Evolutionary conservation across 768 basidiomycete genomes (phyloP).

Genomic region (Tricholoma saponaceum): DNA sequence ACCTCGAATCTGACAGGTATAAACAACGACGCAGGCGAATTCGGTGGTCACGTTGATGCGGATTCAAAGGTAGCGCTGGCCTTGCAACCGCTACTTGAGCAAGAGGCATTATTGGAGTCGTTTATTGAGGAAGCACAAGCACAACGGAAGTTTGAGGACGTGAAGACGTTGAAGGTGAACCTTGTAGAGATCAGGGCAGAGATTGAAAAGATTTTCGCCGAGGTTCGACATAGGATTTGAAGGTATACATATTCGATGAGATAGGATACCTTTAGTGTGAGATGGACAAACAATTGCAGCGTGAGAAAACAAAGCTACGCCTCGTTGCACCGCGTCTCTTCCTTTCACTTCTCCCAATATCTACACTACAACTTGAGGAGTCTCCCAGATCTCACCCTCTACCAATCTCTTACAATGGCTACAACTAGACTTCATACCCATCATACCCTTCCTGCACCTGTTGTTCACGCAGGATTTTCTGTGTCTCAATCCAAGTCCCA

Average conservation of each 20-base stretch:
- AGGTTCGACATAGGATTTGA: slow-evolving; percentile 10
- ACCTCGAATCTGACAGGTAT: slow-evolving; percentile 1
- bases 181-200: slow-evolving; percentile 80
- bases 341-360: slow-evolving; percentile 4
- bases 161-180: slow-evolving; percentile 75
- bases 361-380: slow-evolving; percentile 6
- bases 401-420: slow-evolving; percentile 33
- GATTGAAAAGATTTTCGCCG: slow-evolving; percentile 63
- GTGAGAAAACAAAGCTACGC: slow-evolving; percentile 18
- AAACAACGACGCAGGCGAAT: slow-evolving; percentile 11
- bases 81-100: slow-evolving; percentile 88
- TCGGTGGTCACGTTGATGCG: slow-evolving; percentile 40
- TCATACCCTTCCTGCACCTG: slow-evolving; percentile 69
- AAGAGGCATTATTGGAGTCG: slow-evolving; percentile 86
- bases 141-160: slow-evolving; percentile 94
- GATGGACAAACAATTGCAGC: slow-evolving; percentile 19
- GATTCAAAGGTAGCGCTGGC: slow-evolving; percentile 68
- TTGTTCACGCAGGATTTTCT: slow-evolving; percentile 65
- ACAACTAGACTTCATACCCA: slow-evolving; percentile 55
- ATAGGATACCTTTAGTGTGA: too few species aligned
- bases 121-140: slow-evolving; percentile 90
- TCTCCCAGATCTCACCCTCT: too few species aligned
- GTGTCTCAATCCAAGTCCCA: slow-evolving; percentile 79
- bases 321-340: slow-evolving; percentile 19
- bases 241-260: too few species aligned